Base-by-base conservation (phyloP, 2,329 filamentous ascomycete genomes). In the Colletotrichum noveboracense region DNA sequence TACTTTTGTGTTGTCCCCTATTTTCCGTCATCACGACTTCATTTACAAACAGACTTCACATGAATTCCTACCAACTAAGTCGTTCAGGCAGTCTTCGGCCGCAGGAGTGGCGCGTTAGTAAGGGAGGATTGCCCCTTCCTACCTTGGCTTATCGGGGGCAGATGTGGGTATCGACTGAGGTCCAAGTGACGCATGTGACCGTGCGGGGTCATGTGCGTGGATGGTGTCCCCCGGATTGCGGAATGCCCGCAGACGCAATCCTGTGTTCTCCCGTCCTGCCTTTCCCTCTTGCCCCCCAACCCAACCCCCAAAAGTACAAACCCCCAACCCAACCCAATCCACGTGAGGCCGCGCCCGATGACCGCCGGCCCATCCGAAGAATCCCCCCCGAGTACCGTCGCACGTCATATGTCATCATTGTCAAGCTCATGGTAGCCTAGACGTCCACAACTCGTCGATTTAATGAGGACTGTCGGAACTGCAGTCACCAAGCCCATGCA, bases 161-260 rank as follows among this genome's bases (percentile, higher is more conserved):
- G 43, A 52, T 52, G 43, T 32, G 58, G 58, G 18, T 62, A 34
- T 34, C 28, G 61, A 36, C n/a, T 43, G 61, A 32, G 21, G 34
- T 10, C 61, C 61, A 26, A 21, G 38, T 36, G 60, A 65, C 43
- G 60, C 68, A 71, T 71, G 68, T 71, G 68, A 71, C 68, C 56
- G 68, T 60, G 68, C 68, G 60, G 68, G 68, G 68, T 71, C 68
- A 71, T 71, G 68, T 71, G 68, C 43, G 43, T 52, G 43, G 6
- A n/a, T 21, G 38, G 36, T 13, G 21, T 18, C 24, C 67, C 36
- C 28, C 52, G 52, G 55, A 61, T 14, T 61, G 16, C n/a, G 32
- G 66, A 30, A 43, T 70, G 56, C 55, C 66, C 43, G 43, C 18
- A 14, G 58, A 30, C 30, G 58, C 18, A 62, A 21, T 32, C 32